Evolutionary conservation across 257 asterid genomes (phyloP), one percentile per base, ranked within the genome.

Genomic region (Penstemon eatonii): DNA sequence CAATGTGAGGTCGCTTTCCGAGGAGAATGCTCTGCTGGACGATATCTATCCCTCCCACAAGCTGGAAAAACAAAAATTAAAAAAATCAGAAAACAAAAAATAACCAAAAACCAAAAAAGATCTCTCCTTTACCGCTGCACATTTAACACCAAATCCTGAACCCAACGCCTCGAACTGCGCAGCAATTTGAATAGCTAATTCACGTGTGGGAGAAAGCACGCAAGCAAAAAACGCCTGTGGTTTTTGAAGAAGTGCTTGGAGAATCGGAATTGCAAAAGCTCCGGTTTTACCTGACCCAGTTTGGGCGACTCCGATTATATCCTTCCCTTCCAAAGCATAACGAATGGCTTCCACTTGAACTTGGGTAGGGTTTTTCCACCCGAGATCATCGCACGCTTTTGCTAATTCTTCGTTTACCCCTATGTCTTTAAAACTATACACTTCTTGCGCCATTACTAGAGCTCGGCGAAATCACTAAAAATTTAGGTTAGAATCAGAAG

Each of bases 261-360:
- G 76, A 51, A 93, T 90, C 1, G 99, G 99, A 56, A 90, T 79
- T 0, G 97, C 98, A 56, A 90, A 90, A 1, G 98, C 98, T 1
- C 91, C 98, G 5, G 98, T 93, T 80, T 93, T 90, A 39, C 97
- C 98, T 1, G 98, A 93, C 69, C 98, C 98, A 5, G 98, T 93
- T 78, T 90, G 96, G 2, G 97, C 97, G 5, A 93, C 95, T 33
- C 90, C 98, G 63, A 93, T 87, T 6, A 93, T 71, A 74, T 93
- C 99, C 70, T 79, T 93, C 6, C 98, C 95, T 65, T 88, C 80
- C 0, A 93, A 76, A 1, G 97, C 97, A 46, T 73, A 73, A 39
- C 96, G 96, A 52, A 92, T 87, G 9, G 95, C 78, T 70, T 87
- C 89, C n/a, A 80, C 50, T 75, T 90, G 97, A 60, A 90, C 88